phyloP scores from a whole-genome alignment of 306 rosid species.

The Vicia faba region DNA sequence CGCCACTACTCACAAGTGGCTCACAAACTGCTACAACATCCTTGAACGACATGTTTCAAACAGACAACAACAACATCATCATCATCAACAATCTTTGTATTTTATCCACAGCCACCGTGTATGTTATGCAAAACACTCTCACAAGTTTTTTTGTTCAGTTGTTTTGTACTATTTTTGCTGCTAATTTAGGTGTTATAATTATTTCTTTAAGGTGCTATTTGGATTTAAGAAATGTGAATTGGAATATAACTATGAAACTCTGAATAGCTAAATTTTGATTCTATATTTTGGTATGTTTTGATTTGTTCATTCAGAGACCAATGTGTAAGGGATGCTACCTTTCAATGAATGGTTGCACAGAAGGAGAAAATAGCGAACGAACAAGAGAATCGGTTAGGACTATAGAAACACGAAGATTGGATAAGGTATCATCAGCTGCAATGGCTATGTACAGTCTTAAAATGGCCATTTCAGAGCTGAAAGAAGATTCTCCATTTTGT shows the following conservation, averaged over 20 bases:
- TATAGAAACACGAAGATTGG: conserved; percentile 57
- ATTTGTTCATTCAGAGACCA: conserved; percentile 33
- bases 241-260: too few relatives aligned
- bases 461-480: conserved; percentile 52
- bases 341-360: conserved; percentile 82
- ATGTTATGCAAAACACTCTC: background rate
- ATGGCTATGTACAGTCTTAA: conserved; percentile 66
- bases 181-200: too few relatives aligned
- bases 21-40: conserved; percentile 36
- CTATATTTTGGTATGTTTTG: background rate
- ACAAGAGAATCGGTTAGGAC: conserved; percentile 48
- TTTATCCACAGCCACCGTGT: conserved; percentile 38
- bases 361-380: background rate
- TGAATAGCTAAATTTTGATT: background rate
- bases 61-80: conserved; percentile 29
- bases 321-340: conserved; percentile 48
- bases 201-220: too few relatives aligned
- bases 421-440: conserved; percentile 55
- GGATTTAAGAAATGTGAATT: too few relatives aligned
- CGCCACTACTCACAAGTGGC: conserved; percentile 36
- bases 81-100: conserved; percentile 30
- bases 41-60: background rate
- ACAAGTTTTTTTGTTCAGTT: background rate
- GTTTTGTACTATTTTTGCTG: background rate
- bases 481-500: conserved; percentile 56